These are phyloP conservation scores for Colletotrichum orchidophilum DNA, from an alignment of 2,329 filamentous ascomycete genomes.

Conservation along the genomic window DNA sequence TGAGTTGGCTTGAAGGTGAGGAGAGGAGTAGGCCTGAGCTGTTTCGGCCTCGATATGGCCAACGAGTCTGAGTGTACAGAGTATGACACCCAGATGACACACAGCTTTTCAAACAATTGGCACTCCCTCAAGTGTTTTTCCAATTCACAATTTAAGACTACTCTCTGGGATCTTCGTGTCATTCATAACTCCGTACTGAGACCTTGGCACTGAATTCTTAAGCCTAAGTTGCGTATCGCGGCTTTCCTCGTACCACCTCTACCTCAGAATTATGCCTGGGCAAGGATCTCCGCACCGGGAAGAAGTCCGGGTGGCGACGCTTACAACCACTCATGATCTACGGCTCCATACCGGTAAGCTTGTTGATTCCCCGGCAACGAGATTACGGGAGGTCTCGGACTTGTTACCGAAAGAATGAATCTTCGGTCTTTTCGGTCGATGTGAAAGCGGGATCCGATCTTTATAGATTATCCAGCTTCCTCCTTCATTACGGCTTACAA, in stretches of 20 bases:
- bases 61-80: too few species aligned
- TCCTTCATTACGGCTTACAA: too few species aligned
- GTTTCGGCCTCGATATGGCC: not conserved
- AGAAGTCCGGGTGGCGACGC: constrained; percentile 18
- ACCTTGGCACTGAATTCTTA: too few species aligned
- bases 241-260: not conserved
- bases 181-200: not conserved
- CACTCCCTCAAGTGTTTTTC: not conserved
- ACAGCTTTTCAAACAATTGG: not conserved
- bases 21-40: constrained; percentile 62
- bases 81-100: not conserved
- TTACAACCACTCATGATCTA: not conserved
- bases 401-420: not conserved
- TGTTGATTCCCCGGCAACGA: not conserved
- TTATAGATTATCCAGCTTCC: too few species aligned
- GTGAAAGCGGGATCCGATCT: too few species aligned
- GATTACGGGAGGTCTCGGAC: not conserved
- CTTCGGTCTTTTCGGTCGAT: not conserved
- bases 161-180: not conserved
- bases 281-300: constrained; percentile 5
- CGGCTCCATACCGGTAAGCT: not conserved
- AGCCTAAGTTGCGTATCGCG: not conserved
- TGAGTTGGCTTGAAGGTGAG: constrained; percentile 50
- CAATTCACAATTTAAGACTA: too few species aligned
- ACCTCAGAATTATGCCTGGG: not conserved